Conservation (phyloP, 345 rosid genomes). For the Pistacia vera region DNA sequence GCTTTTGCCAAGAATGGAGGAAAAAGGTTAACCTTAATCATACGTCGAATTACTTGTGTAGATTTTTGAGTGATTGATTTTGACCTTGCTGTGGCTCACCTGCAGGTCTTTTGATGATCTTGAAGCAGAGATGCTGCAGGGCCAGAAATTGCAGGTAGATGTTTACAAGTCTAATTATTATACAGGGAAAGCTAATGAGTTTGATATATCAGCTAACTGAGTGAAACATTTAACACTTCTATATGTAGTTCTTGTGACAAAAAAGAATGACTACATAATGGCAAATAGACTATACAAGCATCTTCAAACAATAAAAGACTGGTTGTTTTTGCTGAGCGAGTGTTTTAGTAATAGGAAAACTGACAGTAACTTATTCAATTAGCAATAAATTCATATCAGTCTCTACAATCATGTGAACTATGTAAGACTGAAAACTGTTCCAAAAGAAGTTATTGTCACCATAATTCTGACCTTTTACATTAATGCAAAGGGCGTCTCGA, state of each 20-base stretch:
- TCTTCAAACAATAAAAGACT: not conserved
- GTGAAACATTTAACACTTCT: not conserved
- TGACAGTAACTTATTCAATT: not conserved
- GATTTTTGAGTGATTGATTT: slow-evolving; percentile 4
- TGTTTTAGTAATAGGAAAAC: not conserved
- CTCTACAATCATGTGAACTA: not conserved
- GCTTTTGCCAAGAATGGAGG: slow-evolving; percentile 85
- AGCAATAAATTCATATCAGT: not conserved
- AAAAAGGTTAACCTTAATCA: slow-evolving; percentile 53
- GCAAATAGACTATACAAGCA: not conserved
- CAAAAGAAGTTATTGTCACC: not conserved
- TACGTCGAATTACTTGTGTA: not conserved
- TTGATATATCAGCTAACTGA: not conserved
- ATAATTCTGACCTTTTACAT: slow-evolving; percentile 9
- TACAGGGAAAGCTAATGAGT: not conserved
- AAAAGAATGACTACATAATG: not conserved
- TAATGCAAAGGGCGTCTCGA: slow-evolving; percentile 69
- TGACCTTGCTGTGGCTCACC: slow-evolving; percentile 16
- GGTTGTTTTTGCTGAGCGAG: too few species aligned
- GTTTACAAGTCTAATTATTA: not conserved
- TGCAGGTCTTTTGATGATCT: slow-evolving; percentile 94
- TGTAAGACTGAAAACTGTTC: not conserved
- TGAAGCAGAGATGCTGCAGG: slow-evolving; percentile 92
- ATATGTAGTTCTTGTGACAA: not conserved
- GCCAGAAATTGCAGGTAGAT: slow-evolving; percentile 92